Conservation (phyloP, 495 filamentous ascomycete species). For the Xylaria intraflava region DNA sequence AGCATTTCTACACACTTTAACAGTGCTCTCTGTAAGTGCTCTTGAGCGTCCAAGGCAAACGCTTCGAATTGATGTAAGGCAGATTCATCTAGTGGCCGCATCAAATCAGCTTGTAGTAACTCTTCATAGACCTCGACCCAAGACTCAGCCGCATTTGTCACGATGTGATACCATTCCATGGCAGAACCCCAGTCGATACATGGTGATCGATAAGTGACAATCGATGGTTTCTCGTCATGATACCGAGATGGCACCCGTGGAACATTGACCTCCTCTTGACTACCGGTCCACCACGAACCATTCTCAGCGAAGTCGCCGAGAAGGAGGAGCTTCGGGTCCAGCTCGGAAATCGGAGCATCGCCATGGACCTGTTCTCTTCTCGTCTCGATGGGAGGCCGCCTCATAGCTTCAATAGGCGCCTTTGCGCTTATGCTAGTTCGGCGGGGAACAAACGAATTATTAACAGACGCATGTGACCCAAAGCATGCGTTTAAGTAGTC, state of each 20-base stretch:
- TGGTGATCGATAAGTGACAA: conserved; percentile 57
- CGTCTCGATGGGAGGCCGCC: conserved; percentile 14
- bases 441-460: conserved; percentile 57
- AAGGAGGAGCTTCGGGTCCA: conserved; percentile 73
- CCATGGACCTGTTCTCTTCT: conserved; percentile 24
- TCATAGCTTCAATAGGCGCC: conserved; percentile 16
- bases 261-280: conserved; percentile 38
- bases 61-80: conserved; percentile 48
- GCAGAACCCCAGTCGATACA: conserved; percentile 70
- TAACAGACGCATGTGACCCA: conserved; percentile 62
- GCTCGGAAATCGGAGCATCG: conserved; percentile 34
- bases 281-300: conserved; percentile 75
- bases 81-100: conserved; percentile 32
- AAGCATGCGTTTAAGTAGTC: conserved; percentile 67
- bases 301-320: conserved; percentile 79
- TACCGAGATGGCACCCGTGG: conserved; percentile 28
- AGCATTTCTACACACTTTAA: conserved; percentile 79
- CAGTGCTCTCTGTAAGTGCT: conserved; percentile 60
- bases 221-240: conserved; percentile 27
- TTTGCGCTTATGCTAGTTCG: conserved; percentile 32
- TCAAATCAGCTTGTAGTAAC: conserved; percentile 31
- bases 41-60: conserved; percentile 58
- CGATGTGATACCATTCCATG: conserved; percentile 67
- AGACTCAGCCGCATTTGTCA: conserved; percentile 49
- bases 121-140: conserved; percentile 54